Percentiles rank a stretch among this genome's conserved stretches.
Evolutionary conservation across 2,329 filamentous ascomycete species (phyloP).

Genomic region (Epicoccum nigrum): DNA sequence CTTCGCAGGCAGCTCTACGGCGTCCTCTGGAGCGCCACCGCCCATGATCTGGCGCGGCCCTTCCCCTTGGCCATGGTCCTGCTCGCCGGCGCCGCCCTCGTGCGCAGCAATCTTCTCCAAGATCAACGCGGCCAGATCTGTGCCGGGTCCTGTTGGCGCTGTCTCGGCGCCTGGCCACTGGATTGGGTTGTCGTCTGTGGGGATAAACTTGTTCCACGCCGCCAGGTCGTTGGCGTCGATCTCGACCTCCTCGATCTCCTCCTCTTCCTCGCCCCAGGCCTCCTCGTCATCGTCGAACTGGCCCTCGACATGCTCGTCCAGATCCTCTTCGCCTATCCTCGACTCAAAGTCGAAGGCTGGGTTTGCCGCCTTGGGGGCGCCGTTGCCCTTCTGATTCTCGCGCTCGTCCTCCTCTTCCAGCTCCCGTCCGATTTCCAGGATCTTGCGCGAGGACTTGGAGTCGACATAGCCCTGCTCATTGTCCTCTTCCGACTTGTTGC

Average conservation of each 20-base stretch:
- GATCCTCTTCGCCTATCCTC: conserved; percentile 64
- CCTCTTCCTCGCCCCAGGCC: conserved; percentile 81
- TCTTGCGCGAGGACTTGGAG: conserved; percentile 84
- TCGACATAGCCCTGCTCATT: conserved; percentile 78
- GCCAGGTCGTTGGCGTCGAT: conserved; percentile 88
- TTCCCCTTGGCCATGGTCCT: too few species aligned
- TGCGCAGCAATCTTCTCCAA: conserved; percentile 92
- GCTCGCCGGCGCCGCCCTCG: conserved; percentile 69
- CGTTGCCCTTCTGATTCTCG: conserved; percentile 50
- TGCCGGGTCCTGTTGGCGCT: conserved; percentile 53
- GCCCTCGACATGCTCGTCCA: conserved; percentile 55
- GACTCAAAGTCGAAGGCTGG: conserved; percentile 80
- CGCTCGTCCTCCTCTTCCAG: conserved; percentile 80
- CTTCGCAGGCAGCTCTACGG: conserved; percentile 85
- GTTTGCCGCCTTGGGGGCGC: conserved; percentile 57
- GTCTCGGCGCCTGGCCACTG: conserved; percentile 66
- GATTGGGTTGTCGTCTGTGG: conserved; percentile 74
- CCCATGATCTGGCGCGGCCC: conserved; percentile 55
- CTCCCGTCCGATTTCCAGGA: conserved; percentile 87
- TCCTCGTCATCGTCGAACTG: conserved; percentile 58
- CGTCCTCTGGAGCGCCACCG: conserved; percentile 72
- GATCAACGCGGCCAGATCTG: conserved; percentile 91
- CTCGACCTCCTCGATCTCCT: conserved; percentile 72
- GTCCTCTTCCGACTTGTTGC: conserved; percentile 57
- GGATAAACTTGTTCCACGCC: conserved; percentile 89